Evolutionary conservation across 2,329 filamentous ascomycete species (phyloP), one percentile per base, ranked within the genome.

Genomic region (Epicoccum nigrum): DNA sequence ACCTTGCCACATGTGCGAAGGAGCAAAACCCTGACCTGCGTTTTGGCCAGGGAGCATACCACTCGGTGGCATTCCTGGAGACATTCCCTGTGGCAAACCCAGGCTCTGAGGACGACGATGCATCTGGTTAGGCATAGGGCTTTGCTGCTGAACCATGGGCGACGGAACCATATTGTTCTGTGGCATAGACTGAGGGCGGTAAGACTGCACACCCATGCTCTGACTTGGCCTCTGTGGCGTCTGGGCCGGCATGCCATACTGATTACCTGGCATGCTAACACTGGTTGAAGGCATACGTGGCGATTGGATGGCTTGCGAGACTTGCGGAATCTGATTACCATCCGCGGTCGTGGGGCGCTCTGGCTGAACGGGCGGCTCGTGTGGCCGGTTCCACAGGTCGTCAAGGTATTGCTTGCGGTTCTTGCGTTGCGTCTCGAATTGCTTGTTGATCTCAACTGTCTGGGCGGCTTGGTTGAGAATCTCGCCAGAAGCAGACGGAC

Each of bases 401-500:
- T 93, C 86, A 58, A 96, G 80, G 61, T 91, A 95, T 51, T 92
- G 87, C 52, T 81, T 84, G 51, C 94, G 88, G 74, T 89, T 87
- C 31, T 86, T 85, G 51, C 93, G 87, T 72, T 92, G 88, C 62
- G 89, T 84, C 65, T 89, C 91, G 43, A 97, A 80, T 38, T 84
- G 83, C 64, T 94, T 91, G 77, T 93, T 97, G 77, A 88, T 96
- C 62, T 97, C 93, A 51, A 91, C 90, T 15, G 93, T 88, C 57
- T 96, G 90, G 42, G 90, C 86, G 21, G 92, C 90, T 72, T 97
- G 92, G 37, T 89, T 88, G 59, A 94, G 81, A 45, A 97, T 85
- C 64, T 97, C 93, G 38, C 84, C 80, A 21, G 90, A 81, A 23
- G 87, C 84, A 57, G 87, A 89, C 9, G 90, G 81, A 69, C 92